These are phyloP conservation scores for Debaryomyces prosopidis DNA, from an alignment of 805 yeast species.

Conservation along the genomic window DNA sequence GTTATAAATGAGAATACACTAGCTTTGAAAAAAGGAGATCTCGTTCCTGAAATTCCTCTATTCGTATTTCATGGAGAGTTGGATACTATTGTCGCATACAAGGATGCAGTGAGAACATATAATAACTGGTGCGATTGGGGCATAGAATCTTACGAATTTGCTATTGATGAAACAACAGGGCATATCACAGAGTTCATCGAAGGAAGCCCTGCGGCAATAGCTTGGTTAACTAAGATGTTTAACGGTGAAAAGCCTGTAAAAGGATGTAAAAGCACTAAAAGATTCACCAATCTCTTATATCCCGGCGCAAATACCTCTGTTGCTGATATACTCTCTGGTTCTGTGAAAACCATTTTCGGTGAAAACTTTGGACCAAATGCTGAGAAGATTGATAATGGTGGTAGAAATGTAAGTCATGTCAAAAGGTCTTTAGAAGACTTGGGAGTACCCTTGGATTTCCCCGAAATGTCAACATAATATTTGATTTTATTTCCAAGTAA, in stretches of 20 bases:
- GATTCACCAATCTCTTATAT: conserved; percentile 48
- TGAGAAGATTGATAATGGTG: conserved; percentile 29
- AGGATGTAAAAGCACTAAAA: conserved; percentile 53
- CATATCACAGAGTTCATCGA: conserved; percentile 22
- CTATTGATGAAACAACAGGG: conserved; percentile 22
- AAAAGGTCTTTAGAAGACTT: not conserved
- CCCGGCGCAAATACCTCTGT: conserved; percentile 46
- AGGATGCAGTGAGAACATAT: conserved; percentile 20
- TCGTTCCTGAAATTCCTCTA: conserved; percentile 20
- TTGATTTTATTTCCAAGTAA: too few species aligned
- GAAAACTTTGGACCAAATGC: conserved; percentile 23
- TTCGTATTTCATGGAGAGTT: conserved; percentile 19
- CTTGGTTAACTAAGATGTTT: conserved; percentile 20
- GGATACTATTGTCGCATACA: conserved; percentile 20
- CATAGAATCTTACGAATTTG: conserved; percentile 27
- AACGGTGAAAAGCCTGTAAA: conserved; percentile 43
- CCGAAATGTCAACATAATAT: too few species aligned
- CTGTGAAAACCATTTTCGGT: conserved; percentile 16
- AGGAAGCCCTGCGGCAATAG: conserved; percentile 21
- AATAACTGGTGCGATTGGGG: conserved; percentile 29
- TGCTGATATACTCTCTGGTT: conserved; percentile 16
- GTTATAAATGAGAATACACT: conserved; percentile 23
- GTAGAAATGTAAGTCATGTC: not conserved
- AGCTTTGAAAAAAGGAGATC: conserved; percentile 12
- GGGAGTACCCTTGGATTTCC: not conserved